Base-by-base conservation (phyloP, 73 alveolate species). In the Tetrahymena thermophila region DNA sequence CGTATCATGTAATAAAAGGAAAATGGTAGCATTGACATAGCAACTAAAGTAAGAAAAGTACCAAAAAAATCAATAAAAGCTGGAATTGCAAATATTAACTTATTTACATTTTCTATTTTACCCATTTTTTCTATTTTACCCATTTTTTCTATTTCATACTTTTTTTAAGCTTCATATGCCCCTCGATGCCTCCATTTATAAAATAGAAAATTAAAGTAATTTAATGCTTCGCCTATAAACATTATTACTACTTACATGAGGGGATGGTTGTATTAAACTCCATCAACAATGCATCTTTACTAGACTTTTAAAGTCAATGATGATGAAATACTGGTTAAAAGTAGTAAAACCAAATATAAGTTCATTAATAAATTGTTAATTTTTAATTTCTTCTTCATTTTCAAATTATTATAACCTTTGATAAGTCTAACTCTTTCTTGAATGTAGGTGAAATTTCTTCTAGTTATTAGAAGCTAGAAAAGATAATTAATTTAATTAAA, bases 211-310 rank as follows among this genome's bases (percentile, higher is more conserved):
- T 23, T 35, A 0, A 95, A 35, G 56, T 50, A 50, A 35, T 83
- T 85, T 50, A 89, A 23, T 13, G 43, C 21, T 34, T 95, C 97
- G 9, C 95, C 97, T 6, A 95, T 10, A 43, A 95, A 95, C 97
- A 95, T 95, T 43, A 71, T 43, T 1, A 95, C 43, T 43, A 94
- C 85, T 35, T 95, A 55, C 95, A 95, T 95, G 13, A 95, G 56
- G 19, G 97, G 97, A 85, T 95, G 97, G 38, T 95, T 95, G 40
- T 85, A 95, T 5, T 71, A 14, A 31, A n/a, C 37, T 23, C 89
- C 89, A 71, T 71, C 89, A 25, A 71, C 89, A 28, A 71, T 21
- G 31, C 89, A 71, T n/a, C 89, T 71, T n/a, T 71, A 31, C 37
- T 71, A 19, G 23, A 71, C 37, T 71, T 71, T 71, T n/a, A 71